Conservation (phyloP, 768 basidiomycete genomes). For the Terana coerulea region DNA sequence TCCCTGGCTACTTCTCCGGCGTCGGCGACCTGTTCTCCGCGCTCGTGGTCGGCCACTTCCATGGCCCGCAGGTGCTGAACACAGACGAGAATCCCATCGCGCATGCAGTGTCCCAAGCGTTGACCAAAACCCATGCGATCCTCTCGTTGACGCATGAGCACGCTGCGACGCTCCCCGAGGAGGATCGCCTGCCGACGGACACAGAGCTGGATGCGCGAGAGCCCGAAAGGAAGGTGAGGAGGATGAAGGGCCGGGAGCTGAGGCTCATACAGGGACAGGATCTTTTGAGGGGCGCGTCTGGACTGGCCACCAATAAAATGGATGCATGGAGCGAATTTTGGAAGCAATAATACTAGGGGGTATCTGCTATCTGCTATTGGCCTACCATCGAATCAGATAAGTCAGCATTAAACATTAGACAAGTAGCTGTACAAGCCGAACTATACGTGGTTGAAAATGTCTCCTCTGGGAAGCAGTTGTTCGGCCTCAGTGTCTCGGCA, state of each 20-base stretch:
- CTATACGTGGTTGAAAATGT: too few relatives aligned
- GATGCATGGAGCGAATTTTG: constrained; percentile 33
- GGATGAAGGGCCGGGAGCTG: constrained; percentile 86
- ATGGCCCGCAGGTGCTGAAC: constrained; percentile 13
- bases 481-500: too few relatives aligned
- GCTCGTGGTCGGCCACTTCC: constrained; percentile 79
- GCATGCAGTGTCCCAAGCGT: constrained; percentile 59
- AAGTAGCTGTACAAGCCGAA: too few relatives aligned
- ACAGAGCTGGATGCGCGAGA: constrained; percentile 70
- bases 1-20: constrained; percentile 92
- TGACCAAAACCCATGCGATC: constrained; percentile 74
- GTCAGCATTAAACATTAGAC: too few relatives aligned
- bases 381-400: too few relatives aligned
- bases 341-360: too few relatives aligned
- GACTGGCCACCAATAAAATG: constrained; percentile 30
- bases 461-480: too few relatives aligned
- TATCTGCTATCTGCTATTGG: too few relatives aligned
- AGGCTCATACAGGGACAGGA: constrained; percentile 77
- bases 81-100: constrained; percentile 41
- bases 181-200: constrained; percentile 61
- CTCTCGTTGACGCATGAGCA: constrained; percentile 57
- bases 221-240: constrained; percentile 57
- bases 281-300: constrained; percentile 47
- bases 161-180: constrained; percentile 53
- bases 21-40: constrained; percentile 98